Conservation (phyloP, 1,284 basidiomycete species). For the Coniophora puteana region DNA sequence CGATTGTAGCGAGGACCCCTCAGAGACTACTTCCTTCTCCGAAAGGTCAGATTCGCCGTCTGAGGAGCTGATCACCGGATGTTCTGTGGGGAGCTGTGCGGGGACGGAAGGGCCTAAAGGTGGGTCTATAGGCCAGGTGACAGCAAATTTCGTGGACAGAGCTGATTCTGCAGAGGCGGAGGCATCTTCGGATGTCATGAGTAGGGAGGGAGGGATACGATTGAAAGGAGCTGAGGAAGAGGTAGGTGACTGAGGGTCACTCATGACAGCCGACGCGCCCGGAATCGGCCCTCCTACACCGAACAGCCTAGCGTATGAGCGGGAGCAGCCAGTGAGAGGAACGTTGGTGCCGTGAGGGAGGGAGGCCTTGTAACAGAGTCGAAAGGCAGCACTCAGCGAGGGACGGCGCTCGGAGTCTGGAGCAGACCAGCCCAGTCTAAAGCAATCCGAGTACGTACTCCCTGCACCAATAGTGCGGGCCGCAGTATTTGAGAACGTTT, state of each 20-base stretch:
- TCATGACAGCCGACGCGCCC: constrained; percentile 1
- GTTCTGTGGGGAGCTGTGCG: constrained; percentile 24
- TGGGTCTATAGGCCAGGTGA: constrained; percentile 46
- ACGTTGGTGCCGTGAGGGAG: too few relatives aligned
- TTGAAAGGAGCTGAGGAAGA: constrained; percentile 17
- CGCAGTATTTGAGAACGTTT: too few relatives aligned
- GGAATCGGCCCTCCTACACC: too few relatives aligned
- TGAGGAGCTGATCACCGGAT: constrained; percentile 38
- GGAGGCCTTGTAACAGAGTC: too few relatives aligned
- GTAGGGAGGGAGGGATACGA: too few relatives aligned
- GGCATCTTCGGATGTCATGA: constrained; percentile 27
- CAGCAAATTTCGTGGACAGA: constrained; percentile 43
- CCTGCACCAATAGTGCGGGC: too few relatives aligned
- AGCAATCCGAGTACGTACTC: too few relatives aligned
- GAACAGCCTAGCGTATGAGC: too few relatives aligned
- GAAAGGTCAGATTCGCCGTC: constrained; percentile 47
- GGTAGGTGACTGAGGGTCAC: constrained; percentile 8
- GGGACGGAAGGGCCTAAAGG: constrained; percentile 35
- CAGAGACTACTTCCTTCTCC: constrained; percentile 34
- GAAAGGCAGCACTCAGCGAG: too few relatives aligned
- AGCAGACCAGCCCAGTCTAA: too few relatives aligned
- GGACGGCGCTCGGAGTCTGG: too few relatives aligned
- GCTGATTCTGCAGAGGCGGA: constrained; percentile 38
- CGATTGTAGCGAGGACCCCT: constrained; percentile 26
- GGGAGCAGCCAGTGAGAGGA: too few relatives aligned